These are phyloP conservation scores for Cicer pinnatifidum DNA, from an alignment of 306 rosid species.

Conservation along the genomic window DNA sequence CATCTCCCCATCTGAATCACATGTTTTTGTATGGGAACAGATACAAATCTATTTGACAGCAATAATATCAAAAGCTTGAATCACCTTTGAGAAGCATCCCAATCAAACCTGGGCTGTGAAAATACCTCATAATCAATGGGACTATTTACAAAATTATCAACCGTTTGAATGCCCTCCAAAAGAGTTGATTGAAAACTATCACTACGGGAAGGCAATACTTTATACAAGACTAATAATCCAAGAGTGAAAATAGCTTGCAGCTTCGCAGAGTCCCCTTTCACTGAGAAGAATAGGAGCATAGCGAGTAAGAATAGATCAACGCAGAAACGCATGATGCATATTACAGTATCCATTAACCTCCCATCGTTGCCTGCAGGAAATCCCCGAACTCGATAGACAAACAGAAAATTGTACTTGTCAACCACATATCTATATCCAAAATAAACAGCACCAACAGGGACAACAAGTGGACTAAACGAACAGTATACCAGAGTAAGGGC, in stretches of 20 bases:
- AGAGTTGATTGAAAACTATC: constrained; percentile 68
- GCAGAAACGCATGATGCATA: constrained; percentile 88
- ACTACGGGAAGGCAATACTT: constrained; percentile 70
- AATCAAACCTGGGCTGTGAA: constrained; percentile 92
- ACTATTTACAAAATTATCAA: constrained; percentile 71
- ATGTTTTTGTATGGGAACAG: constrained; percentile 37
- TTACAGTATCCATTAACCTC: constrained; percentile 85
- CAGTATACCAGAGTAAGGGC: constrained; percentile 88
- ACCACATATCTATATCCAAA: constrained; percentile 95
- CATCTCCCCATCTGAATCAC: constrained; percentile 15
- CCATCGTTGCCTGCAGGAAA: constrained; percentile 98
- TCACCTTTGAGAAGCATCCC: constrained; percentile 79
- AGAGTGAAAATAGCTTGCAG: constrained; percentile 96
- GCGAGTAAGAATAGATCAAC: constrained; percentile 81
- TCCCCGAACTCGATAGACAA: constrained; percentile 86
- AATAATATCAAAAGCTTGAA: constrained; percentile 35
- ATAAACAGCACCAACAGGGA: constrained; percentile 87
- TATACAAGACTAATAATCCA: constrained; percentile 71
- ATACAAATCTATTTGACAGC: constrained; percentile 37
- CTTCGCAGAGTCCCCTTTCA: constrained; percentile 88
- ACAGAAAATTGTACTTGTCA: constrained; percentile 93
- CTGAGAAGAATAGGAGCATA: constrained; percentile 94
- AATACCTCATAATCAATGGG: constrained; percentile 83
- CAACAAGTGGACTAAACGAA: constrained; percentile 87
- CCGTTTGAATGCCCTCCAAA: constrained; percentile 79